A percentile compares a stretch with the other conserved stretches of the same genome.
phyloP scores from a whole-genome alignment of 164 flowering plant genomes.

The Amborella trichopoda region DNA sequence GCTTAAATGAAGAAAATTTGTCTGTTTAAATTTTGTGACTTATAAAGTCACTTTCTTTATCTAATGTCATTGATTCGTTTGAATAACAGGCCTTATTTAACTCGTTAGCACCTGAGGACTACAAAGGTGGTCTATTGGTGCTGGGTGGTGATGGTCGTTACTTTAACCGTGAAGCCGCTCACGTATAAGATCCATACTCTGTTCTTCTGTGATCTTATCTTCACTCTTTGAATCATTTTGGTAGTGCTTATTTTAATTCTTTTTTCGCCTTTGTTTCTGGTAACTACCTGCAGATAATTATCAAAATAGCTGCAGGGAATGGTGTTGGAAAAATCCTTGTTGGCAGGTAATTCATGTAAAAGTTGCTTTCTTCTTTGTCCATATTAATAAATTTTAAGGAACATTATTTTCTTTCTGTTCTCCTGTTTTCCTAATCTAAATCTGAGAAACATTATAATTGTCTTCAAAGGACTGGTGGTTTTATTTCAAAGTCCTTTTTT shows the following conservation, averaged over 20 bases:
- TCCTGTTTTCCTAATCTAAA: too few relatives aligned
- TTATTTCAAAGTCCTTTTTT: too few relatives aligned
- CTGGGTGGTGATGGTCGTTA: constrained; percentile 99
- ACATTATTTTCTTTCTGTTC: too few relatives aligned
- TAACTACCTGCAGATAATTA: constrained; percentile 49
- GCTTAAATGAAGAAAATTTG: too few relatives aligned
- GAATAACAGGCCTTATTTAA: constrained; percentile 62
- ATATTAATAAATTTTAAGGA: too few relatives aligned
- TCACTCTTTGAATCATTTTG: neutral
- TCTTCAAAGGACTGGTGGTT: too few relatives aligned
- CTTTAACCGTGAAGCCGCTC: constrained; percentile 86
- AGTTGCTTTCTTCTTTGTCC: neutral
- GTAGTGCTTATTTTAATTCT: neutral
- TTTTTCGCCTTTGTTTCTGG: neutral
- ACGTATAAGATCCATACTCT: constrained; percentile 27
- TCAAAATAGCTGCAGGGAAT: constrained; percentile 94
- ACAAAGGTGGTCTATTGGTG: constrained; percentile 63
- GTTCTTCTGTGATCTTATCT: neutral
- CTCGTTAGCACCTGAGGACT: constrained; percentile 87
- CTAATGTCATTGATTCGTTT: neutral
- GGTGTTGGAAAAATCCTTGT: constrained; percentile 88
- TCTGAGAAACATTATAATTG: too few relatives aligned
- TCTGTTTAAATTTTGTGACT: too few relatives aligned
- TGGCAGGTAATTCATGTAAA: constrained; percentile 39
- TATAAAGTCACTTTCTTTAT: too few relatives aligned